Conservation (phyloP, 495 filamentous ascomycete genomes). For the Rhypophila decipiens region DNA sequence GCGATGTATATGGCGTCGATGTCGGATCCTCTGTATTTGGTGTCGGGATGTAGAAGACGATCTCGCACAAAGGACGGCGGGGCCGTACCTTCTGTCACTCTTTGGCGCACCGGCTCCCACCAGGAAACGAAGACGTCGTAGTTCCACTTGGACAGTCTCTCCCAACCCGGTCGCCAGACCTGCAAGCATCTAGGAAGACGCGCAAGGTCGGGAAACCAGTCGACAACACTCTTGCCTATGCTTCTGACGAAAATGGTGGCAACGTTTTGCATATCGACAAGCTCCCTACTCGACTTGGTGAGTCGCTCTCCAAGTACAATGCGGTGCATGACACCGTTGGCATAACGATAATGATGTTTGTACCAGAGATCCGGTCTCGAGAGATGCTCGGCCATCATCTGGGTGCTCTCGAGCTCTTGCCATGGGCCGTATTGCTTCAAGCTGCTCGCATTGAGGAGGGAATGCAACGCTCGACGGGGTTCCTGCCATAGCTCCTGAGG, state of each 20-base stretch:
- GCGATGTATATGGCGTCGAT: conserved; percentile 38
- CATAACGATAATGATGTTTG: conserved; percentile 35
- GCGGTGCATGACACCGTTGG: conserved; percentile 22
- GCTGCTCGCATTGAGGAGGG: conserved; percentile 30
- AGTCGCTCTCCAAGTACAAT: conserved; percentile 10
- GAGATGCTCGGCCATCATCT: too few species aligned
- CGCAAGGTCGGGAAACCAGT: conserved; percentile 35
- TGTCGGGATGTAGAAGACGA: too few species aligned
- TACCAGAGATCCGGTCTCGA: conserved; percentile 36
- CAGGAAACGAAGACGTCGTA: conserved; percentile 29
- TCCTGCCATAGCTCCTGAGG: conserved; percentile 24
- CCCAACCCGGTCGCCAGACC: conserved; percentile 33
- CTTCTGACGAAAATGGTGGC: conserved; percentile 6
- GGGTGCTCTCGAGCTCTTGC: too few species aligned
- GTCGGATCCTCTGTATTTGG: conserved; percentile 31
- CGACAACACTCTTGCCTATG: conserved; percentile 24
- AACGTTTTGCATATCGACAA: conserved; percentile 9
- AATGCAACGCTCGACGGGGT: conserved; percentile 28
- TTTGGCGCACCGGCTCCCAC: too few species aligned
- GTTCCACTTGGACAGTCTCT: conserved; percentile 20
- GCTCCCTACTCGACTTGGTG: conserved; percentile 6
- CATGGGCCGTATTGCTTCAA: too few species aligned
- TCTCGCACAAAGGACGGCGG: conserved; percentile 24
- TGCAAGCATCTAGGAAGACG: conserved; percentile 33
- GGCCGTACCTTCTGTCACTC: too few species aligned